Base-by-base conservation (phyloP, 2,329 filamentous ascomycete species). In the Dactylella cylindrospora region DNA sequence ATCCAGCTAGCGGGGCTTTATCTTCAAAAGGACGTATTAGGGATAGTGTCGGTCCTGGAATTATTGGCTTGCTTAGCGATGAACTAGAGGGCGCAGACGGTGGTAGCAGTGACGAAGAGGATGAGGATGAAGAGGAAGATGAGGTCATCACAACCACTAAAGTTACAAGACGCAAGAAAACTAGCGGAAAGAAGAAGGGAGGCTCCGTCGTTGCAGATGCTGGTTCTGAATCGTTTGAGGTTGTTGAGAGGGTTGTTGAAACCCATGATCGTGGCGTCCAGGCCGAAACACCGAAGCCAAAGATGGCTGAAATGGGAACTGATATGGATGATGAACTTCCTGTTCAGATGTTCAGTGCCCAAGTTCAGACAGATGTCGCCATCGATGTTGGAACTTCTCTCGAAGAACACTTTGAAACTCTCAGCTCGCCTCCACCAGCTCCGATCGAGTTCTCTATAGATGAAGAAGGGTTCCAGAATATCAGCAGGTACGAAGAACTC, bases 131-230 rank as follows among this genome's bases (percentile, higher is more conserved):
- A 4, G 54, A 61, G 22, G 55, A 61, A 25, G 55, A 62, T 20
- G 54, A 51, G 22, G 57, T 62, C 31, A 43, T 53, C 2, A 62
- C 57, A 5, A 62, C 57, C 3, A 62, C 49, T 1, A 62, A 62
- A 33, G 50, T 62, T 35, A 62, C 53, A 22, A 49, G 57, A 54
- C 44, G 51, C 6, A 62, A 62, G 49, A 62, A 62, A 20, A 13
- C 55, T 5, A 13, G 15, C 4, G 20, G 22, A 17, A 44, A 45
- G 25, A 62, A 54, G 43, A 59, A 22, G 9, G 44, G 29, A 12
- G 20, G 20, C 17, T 3, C 5, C 15, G 36, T 19, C 36, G 19
- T 57, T 29, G 31, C 47, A 5, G 55, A 61, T 40, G 32, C 36
- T 19, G 32, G 43, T 1, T 35, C 36, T 3, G 57, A 62, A 13